These are phyloP conservation scores for Hericium erinaceus DNA, from an alignment of 768 basidiomycete species.

Conservation along the genomic window DNA sequence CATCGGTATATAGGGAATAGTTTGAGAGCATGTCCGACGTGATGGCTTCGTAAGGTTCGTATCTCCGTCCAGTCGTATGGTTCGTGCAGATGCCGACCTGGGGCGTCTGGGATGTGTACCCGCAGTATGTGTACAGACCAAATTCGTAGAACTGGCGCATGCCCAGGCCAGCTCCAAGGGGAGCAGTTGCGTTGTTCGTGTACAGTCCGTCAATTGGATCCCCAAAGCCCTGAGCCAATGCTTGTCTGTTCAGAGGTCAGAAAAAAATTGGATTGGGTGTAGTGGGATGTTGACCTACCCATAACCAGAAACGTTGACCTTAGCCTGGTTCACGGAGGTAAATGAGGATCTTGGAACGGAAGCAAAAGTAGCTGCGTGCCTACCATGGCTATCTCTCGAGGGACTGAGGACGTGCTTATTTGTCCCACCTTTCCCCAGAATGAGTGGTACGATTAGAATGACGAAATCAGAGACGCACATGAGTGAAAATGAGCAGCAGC, in stretches of 20 bases:
- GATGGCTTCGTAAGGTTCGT: conserved; percentile 56
- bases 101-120: conserved; percentile 45
- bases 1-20: conserved; percentile 45
- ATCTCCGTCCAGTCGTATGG: conserved; percentile 45
- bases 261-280: conserved; percentile 4
- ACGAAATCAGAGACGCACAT: conserved; percentile 40
- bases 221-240: conserved; percentile 25
- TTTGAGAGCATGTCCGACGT: conserved; percentile 59
- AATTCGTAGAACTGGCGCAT: conserved; percentile 66
- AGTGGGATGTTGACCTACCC: conserved; percentile 36
- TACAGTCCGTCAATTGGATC: conserved; percentile 60
- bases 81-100: conserved; percentile 55
- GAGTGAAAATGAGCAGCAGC: conserved; percentile 68
- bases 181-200: conserved; percentile 52
- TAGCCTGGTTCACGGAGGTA: conserved; percentile 34
- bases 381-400: conserved; percentile 69
- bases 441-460: conserved; percentile 17
- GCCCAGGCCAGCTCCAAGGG: conserved; percentile 47
- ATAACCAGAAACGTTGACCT: conserved; percentile 61
- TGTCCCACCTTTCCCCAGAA: conserved; percentile 57
- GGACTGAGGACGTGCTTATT: conserved; percentile 68
- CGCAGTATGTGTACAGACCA: conserved; percentile 78
- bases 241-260: conserved; percentile 29
- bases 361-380: conserved; percentile 13
- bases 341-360: conserved; percentile 11